These are phyloP conservation scores for Solanum appendiculatum DNA, from an alignment of 257 asterid species.

Conservation along the genomic window DNA sequence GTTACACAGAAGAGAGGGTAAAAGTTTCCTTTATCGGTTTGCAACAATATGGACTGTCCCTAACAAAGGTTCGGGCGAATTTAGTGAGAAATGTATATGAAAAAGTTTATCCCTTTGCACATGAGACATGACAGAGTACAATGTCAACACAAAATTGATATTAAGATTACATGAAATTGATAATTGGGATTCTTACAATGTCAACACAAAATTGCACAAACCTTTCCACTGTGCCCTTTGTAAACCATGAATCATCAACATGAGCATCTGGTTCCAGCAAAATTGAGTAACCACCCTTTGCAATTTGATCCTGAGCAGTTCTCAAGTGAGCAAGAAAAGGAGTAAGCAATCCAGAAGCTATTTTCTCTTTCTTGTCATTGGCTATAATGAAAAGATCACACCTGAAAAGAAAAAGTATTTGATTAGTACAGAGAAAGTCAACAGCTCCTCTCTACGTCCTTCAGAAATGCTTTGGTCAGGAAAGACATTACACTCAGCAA, in stretches of 20 bases:
- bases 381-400: conserved; percentile 74
- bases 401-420: conserved; percentile 14
- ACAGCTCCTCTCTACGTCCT: background rate
- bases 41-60: background rate
- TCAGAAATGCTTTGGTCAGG: background rate
- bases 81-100: background rate
- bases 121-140: background rate
- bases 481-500: background rate
- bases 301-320: conserved; percentile 82
- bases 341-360: conserved; percentile 86
- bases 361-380: conserved; percentile 82
- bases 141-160: background rate
- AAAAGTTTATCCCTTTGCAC: background rate
- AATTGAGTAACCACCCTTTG: conserved; percentile 88
- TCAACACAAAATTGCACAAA: conserved; percentile 14
- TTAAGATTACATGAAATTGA: background rate
- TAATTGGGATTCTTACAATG: background rate
- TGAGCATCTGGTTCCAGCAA: conserved; percentile 55
- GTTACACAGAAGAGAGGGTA: background rate
- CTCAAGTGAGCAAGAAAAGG: conserved; percentile 90
- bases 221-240: conserved; percentile 96
- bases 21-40: background rate
- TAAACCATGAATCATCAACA: conserved; percentile 70
- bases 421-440: background rate
- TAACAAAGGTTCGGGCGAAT: background rate